A percentile compares a stretch with the other conserved stretches of the same genome.
These are phyloP conservation scores for Rubus parviflorus DNA, from an alignment of 306 rosid species.

Conservation along the genomic window DNA sequence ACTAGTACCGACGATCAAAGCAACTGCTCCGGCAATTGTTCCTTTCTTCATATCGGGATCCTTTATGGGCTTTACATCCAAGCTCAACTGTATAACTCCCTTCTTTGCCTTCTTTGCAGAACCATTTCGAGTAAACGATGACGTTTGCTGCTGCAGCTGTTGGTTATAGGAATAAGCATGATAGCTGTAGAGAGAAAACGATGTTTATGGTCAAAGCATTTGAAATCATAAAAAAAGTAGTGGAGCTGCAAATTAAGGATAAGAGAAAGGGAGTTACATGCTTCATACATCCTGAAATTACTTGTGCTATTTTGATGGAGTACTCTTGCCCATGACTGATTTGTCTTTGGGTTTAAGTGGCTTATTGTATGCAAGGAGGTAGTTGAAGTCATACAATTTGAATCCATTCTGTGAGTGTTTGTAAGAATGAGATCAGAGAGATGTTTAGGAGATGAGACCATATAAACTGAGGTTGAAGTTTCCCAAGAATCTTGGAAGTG, in stretches of 20 bases:
- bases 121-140: background rate
- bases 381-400: slow-evolving; percentile 36
- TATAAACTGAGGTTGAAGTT: background rate
- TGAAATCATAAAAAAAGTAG: background rate
- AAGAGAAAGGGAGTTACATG: slow-evolving; percentile 9
- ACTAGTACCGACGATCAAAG: slow-evolving; percentile 64
- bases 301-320: slow-evolving; percentile 22
- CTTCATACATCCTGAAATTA: slow-evolving; percentile 44
- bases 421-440: slow-evolving; percentile 11
- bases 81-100: background rate
- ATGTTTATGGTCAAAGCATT: slow-evolving; percentile 7
- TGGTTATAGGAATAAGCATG: slow-evolving; percentile 25
- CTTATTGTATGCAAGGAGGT: slow-evolving; percentile 23
- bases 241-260: background rate
- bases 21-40: slow-evolving; percentile 61
- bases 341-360: slow-evolving; percentile 17
- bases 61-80: slow-evolving; percentile 17
- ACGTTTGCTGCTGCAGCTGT: slow-evolving; percentile 13
- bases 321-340: slow-evolving; percentile 10
- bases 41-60: slow-evolving; percentile 38
- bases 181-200: slow-evolving; percentile 15
- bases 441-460: background rate
- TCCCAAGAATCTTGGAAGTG: slow-evolving; percentile 48
- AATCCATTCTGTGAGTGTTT: slow-evolving; percentile 32
- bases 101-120: slow-evolving; percentile 30